phyloP scores from a whole-genome alignment of 345 rosid genomes.

The Psidium friedrichsthalianum region DNA sequence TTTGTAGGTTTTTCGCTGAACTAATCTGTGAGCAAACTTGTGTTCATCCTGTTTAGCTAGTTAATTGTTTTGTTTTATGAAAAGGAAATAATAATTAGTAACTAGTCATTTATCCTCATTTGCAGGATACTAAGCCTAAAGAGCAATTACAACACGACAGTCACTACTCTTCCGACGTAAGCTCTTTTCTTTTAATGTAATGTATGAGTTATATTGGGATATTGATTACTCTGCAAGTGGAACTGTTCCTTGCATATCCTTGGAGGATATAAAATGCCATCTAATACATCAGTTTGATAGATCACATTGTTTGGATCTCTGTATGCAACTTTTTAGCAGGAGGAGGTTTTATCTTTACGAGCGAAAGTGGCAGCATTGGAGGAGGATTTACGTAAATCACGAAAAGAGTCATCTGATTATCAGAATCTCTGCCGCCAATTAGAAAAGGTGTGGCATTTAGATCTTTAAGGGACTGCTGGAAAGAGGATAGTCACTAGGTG shows the following conservation, averaged over 20 bases:
- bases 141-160: constrained; percentile 43
- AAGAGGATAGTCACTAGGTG: neutral
- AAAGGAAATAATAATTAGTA: neutral
- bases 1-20: neutral
- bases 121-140: constrained; percentile 50
- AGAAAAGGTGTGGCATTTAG: constrained; percentile 51
- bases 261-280: neutral
- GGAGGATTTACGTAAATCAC: constrained; percentile 75
- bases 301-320: neutral
- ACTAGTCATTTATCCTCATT: neutral
- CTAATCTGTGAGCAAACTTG: neutral
- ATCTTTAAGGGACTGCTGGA: neutral
- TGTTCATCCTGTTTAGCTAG: neutral
- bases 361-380: constrained; percentile 56
- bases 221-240: neutral
- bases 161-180: constrained; percentile 44
- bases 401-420: constrained; percentile 55
- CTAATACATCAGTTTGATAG: neutral
- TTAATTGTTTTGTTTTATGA: neutral
- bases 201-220: neutral
- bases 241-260: neutral
- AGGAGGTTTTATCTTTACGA: constrained; percentile 53
- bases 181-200: neutral
- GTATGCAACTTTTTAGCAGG: constrained; percentile 38
- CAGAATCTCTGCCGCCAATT: constrained; percentile 39